Percentiles rank a stretch among this genome's conserved stretches.
Conservation (phyloP, 768 basidiomycete genomes). For the Paxillus ammoniavirescens region DNA sequence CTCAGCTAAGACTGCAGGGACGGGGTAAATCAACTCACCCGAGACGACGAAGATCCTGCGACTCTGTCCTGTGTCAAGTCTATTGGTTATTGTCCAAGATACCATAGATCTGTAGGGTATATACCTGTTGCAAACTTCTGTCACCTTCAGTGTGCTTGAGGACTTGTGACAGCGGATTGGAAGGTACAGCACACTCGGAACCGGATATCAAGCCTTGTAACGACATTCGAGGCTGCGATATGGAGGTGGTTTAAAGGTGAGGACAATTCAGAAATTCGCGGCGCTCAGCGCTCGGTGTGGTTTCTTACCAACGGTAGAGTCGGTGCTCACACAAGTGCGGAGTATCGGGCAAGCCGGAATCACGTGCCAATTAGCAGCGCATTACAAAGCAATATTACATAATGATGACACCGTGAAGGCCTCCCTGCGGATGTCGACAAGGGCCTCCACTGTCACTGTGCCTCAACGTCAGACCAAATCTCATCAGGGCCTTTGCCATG, state of each 20-base stretch:
- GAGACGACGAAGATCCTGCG: conserved; percentile 68
- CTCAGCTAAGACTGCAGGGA: neutral
- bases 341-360: neutral
- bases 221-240: conserved; percentile 47
- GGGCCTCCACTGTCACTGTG: no score
- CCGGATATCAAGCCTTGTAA: conserved; percentile 82
- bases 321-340: no score
- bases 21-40: conserved; percentile 40
- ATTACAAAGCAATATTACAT: no score
- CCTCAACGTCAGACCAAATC: no score
- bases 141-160: conserved; percentile 89
- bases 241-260: no score
- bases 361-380: neutral
- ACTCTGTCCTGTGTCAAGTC: conserved; percentile 58
- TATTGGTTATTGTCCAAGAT: neutral
- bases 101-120: conserved; percentile 14
- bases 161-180: conserved; percentile 87
- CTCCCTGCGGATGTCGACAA: no score
- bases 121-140: conserved; percentile 82
- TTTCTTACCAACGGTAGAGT: no score
- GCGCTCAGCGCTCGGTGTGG: no score
- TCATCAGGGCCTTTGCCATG: conserved; percentile 28
- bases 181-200: conserved; percentile 80
- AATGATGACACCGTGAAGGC: no score
- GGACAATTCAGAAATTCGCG: no score